Evolutionary conservation across 768 basidiomycete species (phyloP), one percentile per base, ranked within the genome.

Genomic region (Naganishia vishniacii): DNA sequence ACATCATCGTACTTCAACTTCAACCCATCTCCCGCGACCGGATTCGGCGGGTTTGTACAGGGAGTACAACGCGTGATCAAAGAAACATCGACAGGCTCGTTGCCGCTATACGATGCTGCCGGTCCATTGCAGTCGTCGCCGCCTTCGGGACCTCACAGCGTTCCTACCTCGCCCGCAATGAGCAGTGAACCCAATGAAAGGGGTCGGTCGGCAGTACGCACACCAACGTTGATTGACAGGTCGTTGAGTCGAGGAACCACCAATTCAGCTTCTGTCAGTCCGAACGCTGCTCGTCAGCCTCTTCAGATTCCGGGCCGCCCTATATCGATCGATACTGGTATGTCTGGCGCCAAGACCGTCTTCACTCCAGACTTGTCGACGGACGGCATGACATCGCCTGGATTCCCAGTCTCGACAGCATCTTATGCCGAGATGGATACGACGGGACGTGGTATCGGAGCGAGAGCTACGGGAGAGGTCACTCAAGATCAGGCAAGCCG

Each of bases 1-100:
- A 67, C 74, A 2, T 61, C 51, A 11, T 67, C 71, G 18, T 75
- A 75, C 53, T 77, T 77, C 72, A 75, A 77, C 59, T 77, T 73
- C 66, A 77, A 71, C 31, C 74, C 74, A 8, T 77, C 76, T 7
- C 73, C 70, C n/a, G 76, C 76, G 1, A 77, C 76, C 11, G 76
- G 76, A 67, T 71, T 75, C 29, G 76, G 75, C 16, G 74, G 74
- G 3, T 73, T 77, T 71, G 65, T 32, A 41, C 65, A 61, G 31
- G 59, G 65, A 26, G 65, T 61, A 16, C 49, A 51, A 13, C 40
- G 61, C 3, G 59, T 61, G 3, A 64, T 59, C 53, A 64, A 59
- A 53, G 66, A 67, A 26, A 34, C 48, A 6, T 26, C 59, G 31
- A 53, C 59, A 7, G 63, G 65, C 12, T 71, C 68, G 37, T 62